Evolutionary conservation across 2,329 filamentous ascomycete genomes (phyloP), one percentile per base, ranked within the genome.

Genomic region (Diplodia intermedia): DNA sequence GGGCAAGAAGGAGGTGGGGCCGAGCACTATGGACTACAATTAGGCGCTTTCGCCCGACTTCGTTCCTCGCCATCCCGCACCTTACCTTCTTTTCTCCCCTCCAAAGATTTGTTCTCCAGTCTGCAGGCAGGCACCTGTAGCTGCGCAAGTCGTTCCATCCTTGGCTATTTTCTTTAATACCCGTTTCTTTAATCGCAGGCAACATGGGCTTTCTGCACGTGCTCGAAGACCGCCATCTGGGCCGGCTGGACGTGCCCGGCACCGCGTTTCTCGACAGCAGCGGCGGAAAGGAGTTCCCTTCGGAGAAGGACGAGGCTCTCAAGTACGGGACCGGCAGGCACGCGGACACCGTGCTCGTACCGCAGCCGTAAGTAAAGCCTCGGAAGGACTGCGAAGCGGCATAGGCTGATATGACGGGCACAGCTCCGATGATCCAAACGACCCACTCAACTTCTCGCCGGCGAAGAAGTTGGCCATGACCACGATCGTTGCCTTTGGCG

Each of bases 401-500:
- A 18, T n/a, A 20, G 11, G 5, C 60, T 63, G 20, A 63, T 9
- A 63, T 9, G 5, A 52, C 11, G 18, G 3, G 11, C 1, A 18
- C 36, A 75, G 73, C 18, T 74, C 73, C 4, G 73, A 73, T 36
- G 76, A 78, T 55, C 76, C 75, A 20, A 78, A 79, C 63, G 77
- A 79, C 69, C 77, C 77, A 3, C 69, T 79, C 4, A 79, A 79
- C 52, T 79, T 76, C 76, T 70, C 76, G 0, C 71, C 67, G n/a
- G 70, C 72, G 4, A 78, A 77, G 72, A 79, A 79, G 71, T 50
- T 73, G 47, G 67, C 67, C 63, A 74, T 79, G 68, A 77, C 77
- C 69, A 50, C 68, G 63, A 76, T 79, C 56, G 72, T 78, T 47
- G 71, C 71, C 8, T 78, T 74, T 38, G 77, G 77, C 5, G 75